Percentiles rank a stretch among this genome's conserved stretches.
These are phyloP conservation scores for Solanum paucissectum DNA, from an alignment of 257 asterid genomes.

Conservation along the genomic window DNA sequence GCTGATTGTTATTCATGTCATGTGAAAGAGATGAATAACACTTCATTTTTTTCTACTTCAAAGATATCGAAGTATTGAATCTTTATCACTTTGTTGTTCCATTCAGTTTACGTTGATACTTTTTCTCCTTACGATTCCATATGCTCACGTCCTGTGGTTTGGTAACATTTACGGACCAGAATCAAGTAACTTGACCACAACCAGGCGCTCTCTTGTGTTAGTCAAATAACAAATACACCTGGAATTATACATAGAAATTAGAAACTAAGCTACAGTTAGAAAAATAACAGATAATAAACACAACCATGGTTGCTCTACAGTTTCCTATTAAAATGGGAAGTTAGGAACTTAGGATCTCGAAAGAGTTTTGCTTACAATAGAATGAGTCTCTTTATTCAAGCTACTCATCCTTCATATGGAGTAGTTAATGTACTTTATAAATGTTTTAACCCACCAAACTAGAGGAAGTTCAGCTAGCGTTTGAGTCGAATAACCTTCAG, in stretches of 20 bases:
- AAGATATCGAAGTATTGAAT: neutral
- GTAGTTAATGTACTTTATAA: neutral
- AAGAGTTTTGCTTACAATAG: neutral
- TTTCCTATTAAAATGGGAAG: neutral
- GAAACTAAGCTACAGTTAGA: neutral
- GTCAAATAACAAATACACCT: neutral
- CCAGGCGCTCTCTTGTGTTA: neutral
- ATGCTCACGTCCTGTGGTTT: neutral
- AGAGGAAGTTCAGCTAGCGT: neutral
- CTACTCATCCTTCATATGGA: neutral
- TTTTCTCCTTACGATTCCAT: neutral
- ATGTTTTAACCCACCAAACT: neutral
- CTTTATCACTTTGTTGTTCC: neutral
- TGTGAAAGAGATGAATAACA: neutral
- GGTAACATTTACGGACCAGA: neutral
- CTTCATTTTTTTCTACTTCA: neutral
- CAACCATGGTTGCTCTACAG: neutral
- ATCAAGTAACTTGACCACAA: neutral
- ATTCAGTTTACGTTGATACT: neutral
- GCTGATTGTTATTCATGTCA: neutral
- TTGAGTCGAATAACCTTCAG: neutral
- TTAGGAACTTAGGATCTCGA: neutral
- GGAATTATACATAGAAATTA: neutral
- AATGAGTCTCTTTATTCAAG: neutral
- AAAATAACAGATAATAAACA: neutral